Conservation (phyloP, 2,329 filamentous ascomycete genomes). For the Colletotrichum viniferum region DNA sequence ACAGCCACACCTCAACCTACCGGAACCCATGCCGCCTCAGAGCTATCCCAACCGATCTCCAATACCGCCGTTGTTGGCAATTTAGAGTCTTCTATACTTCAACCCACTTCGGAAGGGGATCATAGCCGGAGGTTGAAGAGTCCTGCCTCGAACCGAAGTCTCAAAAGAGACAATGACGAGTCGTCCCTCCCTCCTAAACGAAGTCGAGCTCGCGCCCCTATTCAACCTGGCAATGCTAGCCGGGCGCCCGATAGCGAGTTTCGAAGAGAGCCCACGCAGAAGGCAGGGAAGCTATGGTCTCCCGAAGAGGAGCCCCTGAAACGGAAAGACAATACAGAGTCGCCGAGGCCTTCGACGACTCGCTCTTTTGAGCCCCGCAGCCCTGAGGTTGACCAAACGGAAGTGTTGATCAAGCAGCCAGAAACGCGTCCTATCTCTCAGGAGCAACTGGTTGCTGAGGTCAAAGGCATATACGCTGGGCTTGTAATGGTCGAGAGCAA, state of each 20-base stretch:
- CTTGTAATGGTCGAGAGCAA: slow-evolving; percentile 87
- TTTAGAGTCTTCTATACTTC: accelerated
- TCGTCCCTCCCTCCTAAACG: accelerated
- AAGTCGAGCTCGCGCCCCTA: not conserved
- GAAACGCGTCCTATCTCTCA: slow-evolving; percentile 74
- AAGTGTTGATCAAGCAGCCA: slow-evolving; percentile 48
- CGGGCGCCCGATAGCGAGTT: not conserved
- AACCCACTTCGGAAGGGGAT: accelerated
- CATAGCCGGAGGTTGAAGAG: not conserved
- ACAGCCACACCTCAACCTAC: no score
- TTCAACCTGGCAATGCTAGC: not conserved
- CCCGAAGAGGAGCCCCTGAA: not conserved
- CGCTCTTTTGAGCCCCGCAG: accelerated
- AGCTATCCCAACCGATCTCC: no score
- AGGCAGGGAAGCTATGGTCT: not conserved
- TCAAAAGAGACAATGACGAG: accelerated
- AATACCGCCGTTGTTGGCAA: not conserved
- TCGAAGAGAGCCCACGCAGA: not conserved
- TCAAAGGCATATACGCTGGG: slow-evolving; percentile 83
- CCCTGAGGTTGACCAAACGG: accelerated
- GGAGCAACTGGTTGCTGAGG: slow-evolving; percentile 79
- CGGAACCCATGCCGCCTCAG: no score
- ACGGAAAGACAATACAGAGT: accelerated
- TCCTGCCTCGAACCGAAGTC: not conserved
- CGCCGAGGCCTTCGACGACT: accelerated